Evolutionary conservation across 257 asterid species (phyloP), one percentile per base, ranked within the genome.

Genomic region (Buddleja alternifolia): DNA sequence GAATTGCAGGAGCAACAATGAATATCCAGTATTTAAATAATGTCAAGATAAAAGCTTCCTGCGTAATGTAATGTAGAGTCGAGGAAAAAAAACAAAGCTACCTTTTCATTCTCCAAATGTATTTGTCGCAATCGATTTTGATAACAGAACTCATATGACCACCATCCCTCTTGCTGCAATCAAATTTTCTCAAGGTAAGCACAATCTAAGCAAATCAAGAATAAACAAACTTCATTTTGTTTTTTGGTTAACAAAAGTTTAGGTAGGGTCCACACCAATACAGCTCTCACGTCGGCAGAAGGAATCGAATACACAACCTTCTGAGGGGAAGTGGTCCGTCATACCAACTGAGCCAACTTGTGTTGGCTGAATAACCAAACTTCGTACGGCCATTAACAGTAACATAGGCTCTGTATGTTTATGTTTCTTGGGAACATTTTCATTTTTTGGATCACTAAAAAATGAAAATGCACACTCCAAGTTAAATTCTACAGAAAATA

Each of bases 101-200:
- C 99, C 97, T 91, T 87, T 0, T 82, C 97, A 63, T 88, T 97
- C 86, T 94, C 99, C 85, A 84, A 10, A 78, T 94, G 99, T 77
- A 94, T 70, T 78, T 94, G 99, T 9, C 98, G 89, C 83, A 94
- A 48, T 66, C 64, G 81, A 77, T 77, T 81, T 80, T 85, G 85
- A 75, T 89, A 85, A 75, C 99, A 94, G 74, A 94, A 92, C 81
- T 94, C 99, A 82, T 94, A 94, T 47, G 97, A 81, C 99, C 99
- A 94, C 99, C 99, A 94, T 71, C 99, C 99, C 73, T 94, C 99
- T 91, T 89, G 97, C 99, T 94, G 96, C 82, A 78, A 48, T 50
- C 55, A 72, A 70, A 61, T 41, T 71, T 69, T 61, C 70, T 66
- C 41, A 67, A 67, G 21, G 69, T 67, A 71, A 83, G 69, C 36